phyloP scores from a whole-genome alignment of 805 yeast genomes.

The Ogataea neopini region DNA sequence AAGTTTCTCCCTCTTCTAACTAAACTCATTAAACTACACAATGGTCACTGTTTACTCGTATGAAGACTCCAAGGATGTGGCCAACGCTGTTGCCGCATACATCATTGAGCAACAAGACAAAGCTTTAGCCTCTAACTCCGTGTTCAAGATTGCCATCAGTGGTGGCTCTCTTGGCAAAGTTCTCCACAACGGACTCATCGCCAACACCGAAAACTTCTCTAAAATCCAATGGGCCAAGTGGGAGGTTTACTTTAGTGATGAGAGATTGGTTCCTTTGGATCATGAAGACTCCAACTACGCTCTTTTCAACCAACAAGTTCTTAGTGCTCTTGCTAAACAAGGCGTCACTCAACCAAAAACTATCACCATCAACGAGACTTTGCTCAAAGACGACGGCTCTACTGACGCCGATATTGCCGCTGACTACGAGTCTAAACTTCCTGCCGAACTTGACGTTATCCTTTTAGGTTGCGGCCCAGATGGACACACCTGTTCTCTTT shows the following conservation, averaged over 20 bases:
- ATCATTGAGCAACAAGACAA: conserved; percentile 62
- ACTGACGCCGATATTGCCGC: conserved; percentile 56
- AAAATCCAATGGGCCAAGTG: conserved; percentile 68
- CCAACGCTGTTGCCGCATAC: conserved; percentile 64
- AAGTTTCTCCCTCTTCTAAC: too few species aligned
- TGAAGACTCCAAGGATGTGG: conserved; percentile 57
- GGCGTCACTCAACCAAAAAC: conserved; percentile 56
- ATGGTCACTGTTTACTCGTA: conserved; percentile 46
- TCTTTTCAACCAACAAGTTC: conserved; percentile 64
- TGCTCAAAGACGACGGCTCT: conserved; percentile 57
- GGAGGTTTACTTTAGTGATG: conserved; percentile 88
- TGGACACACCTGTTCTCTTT: conserved; percentile 92
- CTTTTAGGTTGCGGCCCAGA: conserved; percentile 93
- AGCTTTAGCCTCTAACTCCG: conserved; percentile 45
- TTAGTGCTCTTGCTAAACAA: conserved; percentile 46
- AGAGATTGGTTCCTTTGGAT: conserved; percentile 80
- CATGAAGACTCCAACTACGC: conserved; percentile 88
- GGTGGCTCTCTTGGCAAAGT: conserved; percentile 91
- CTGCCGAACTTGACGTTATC: conserved; percentile 61
- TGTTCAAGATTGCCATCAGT: conserved; percentile 77
- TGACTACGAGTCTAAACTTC: conserved; percentile 61
- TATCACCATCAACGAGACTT: conserved; percentile 62
- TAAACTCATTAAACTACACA: too few species aligned
- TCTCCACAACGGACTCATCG: conserved; percentile 64
- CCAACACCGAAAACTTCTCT: conserved; percentile 45